Base-by-base conservation (phyloP, 805 yeast genomes). In the Candida gorgasii region DNA sequence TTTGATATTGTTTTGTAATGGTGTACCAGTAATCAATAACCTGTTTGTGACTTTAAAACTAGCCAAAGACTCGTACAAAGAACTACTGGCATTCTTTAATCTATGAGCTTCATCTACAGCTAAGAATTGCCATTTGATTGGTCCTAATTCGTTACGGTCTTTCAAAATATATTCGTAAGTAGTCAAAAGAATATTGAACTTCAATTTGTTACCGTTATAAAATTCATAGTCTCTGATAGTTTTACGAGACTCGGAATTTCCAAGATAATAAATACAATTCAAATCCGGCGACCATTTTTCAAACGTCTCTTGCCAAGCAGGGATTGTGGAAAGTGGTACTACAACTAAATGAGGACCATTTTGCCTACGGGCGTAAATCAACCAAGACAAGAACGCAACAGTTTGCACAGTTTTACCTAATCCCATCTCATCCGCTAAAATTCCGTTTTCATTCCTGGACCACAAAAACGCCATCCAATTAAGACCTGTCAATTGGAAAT, bases 381-480 rank as follows among this genome's bases (percentile, higher is more conserved):
- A 75, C 98, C 99, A 93, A 35, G 96, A 86, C 49, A 93, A 71
- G 58, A 93, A 93, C 2, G 96, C 78, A 11, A 93, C 96, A 0
- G 98, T 93, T 65, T 93, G 99, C 12, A 93, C 97, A 8, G 99
- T 93, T 59, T 93, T 93, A 49, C 99, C 99, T 42, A 93, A 75
- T 42, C 99, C 99, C 99, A 93, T 93, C 64, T 93, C 99, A 70
- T 93, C 99, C 4, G 99, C 99, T 31, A 93, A 70, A 39, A 93
- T 93, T 43, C 99, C 98, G 63, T 93, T 93, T 67, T 93, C 97
- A 63, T 92, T 88, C 56, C 97, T 79, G 3, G 96, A 88, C 99
- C 99, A 93, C 47, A 93, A 70, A 61, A 92, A 93, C 0, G 99
- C 99, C 99, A 93, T 93, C 99, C 99, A 93, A 65, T 93, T 93